Evolutionary conservation across 225 moss, liverwort and hornwort species (phyloP).

Genomic region (Sphagnum tenellum): DNA sequence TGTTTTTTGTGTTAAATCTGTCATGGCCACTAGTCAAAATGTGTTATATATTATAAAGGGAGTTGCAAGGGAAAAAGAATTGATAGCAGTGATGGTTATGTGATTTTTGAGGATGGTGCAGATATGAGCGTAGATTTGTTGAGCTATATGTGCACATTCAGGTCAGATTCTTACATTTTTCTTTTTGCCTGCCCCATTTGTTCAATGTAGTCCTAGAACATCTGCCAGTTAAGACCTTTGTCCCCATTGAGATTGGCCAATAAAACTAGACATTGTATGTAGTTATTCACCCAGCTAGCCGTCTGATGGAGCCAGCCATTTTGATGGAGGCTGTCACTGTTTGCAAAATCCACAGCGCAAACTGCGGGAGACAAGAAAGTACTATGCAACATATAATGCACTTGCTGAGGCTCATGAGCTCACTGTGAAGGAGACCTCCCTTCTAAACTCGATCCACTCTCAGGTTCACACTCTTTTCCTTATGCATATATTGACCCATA

Average conservation of each 20-base stretch:
- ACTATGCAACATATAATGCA: slow-evolving; percentile 91
- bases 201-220: too few relatives aligned
- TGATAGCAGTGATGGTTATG: too few relatives aligned
- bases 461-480: slow-evolving; percentile 32
- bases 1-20: too few relatives aligned
- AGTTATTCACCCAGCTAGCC: too few relatives aligned
- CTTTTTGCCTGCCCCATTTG: too few relatives aligned
- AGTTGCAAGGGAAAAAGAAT: too few relatives aligned
- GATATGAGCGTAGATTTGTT: slow-evolving; percentile 97
- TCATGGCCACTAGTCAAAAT: too few relatives aligned
- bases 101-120: slow-evolving; percentile 15
- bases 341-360: slow-evolving; percentile 49
- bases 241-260: too few relatives aligned
- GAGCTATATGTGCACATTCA: slow-evolving; percentile 98
- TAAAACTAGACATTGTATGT: too few relatives aligned
- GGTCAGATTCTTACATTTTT: slow-evolving; percentile 23
- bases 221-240: too few relatives aligned
- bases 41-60: too few relatives aligned
- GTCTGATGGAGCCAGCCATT: not conserved
- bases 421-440: slow-evolving; percentile 78
- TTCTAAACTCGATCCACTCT: slow-evolving; percentile 88
- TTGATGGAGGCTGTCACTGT: not conserved
- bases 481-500: not conserved
- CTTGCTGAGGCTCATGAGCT: slow-evolving; percentile 95
- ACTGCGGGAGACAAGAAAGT: slow-evolving; percentile 92